Conservation (phyloP, 2,329 filamentous ascomycete species). For the Corynespora cassiicola region DNA sequence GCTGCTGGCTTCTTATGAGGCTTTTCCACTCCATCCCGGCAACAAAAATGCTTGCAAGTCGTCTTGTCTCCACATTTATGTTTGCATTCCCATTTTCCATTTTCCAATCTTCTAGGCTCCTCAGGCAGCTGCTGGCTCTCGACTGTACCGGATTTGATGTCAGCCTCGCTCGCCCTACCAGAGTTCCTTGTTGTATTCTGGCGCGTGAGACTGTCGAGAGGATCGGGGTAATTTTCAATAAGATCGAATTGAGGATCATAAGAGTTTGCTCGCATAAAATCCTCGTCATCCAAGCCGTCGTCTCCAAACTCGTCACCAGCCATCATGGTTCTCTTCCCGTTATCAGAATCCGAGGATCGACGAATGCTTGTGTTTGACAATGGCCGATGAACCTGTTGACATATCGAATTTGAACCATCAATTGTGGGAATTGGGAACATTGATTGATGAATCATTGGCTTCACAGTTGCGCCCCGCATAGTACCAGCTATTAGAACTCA, state of each 20-base stretch:
- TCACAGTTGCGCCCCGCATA: constrained; percentile 59
- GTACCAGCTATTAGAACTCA: constrained; percentile 59
- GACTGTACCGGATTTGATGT: too few relatives aligned
- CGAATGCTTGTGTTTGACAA: too few relatives aligned
- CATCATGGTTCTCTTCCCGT: too few relatives aligned
- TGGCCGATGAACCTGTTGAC: too few relatives aligned
- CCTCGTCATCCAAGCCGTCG: constrained; percentile 59
- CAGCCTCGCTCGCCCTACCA: constrained; percentile 1
- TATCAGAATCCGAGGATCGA: too few relatives aligned
- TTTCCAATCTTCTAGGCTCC: constrained; percentile 63
- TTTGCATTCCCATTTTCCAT: constrained; percentile 77
- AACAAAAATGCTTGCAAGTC: constrained; percentile 75
- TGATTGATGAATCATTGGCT: constrained; percentile 55
- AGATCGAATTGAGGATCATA: constrained; percentile 53
- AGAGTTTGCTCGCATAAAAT: constrained; percentile 55
- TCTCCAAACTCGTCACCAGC: constrained; percentile 60
- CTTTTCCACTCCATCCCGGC: constrained; percentile 73
- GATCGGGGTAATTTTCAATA: constrained; percentile 58
- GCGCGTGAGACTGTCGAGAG: constrained; percentile 19
- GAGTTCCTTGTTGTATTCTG: constrained; percentile 28
- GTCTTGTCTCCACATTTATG: constrained; percentile 71
- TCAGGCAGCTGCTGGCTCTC: constrained; percentile 14
- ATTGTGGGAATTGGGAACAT: constrained; percentile 51
- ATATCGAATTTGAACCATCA: too few relatives aligned
- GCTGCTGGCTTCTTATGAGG: constrained; percentile 54